A percentile compares a stretch with the other conserved stretches of the same genome.
Evolutionary conservation across 1,284 basidiomycete genomes (phyloP).

Genomic region (Boletellus sp.): DNA sequence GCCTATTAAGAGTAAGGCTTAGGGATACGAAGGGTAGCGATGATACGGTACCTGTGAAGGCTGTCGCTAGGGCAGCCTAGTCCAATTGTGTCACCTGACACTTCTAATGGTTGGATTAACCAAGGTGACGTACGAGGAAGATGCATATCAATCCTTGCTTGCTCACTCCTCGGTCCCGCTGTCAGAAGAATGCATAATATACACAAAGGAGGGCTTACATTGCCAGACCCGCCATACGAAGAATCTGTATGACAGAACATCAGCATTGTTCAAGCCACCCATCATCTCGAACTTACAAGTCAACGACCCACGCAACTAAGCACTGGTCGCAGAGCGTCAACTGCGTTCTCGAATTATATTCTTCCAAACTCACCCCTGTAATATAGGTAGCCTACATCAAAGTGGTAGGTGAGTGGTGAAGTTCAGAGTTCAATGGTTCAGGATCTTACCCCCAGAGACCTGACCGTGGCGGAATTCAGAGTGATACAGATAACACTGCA

Average conservation of each 20-base stretch:
- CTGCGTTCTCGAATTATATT: not conserved
- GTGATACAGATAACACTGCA: not conserved
- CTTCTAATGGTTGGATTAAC: not conserved
- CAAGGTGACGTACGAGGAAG: slow-evolving; percentile 5
- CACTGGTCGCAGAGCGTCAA: not conserved
- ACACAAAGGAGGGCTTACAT: not conserved
- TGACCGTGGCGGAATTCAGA: not conserved
- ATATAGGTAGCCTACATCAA: slow-evolving; percentile 1
- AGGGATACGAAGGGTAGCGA: not conserved
- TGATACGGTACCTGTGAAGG: not conserved
- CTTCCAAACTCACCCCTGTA: not conserved
- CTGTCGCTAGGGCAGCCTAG: not conserved
- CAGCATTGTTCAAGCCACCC: not conserved
- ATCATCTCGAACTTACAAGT: slow-evolving; percentile 1
- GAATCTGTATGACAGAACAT: not conserved
- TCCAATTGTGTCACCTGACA: not conserved
- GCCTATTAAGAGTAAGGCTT: not conserved
- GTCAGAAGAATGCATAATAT: not conserved
- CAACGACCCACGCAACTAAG: not conserved
- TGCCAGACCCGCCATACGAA: slow-evolving; percentile 15
- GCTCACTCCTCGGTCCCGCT: not conserved
- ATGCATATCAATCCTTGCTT: slow-evolving; percentile 1
- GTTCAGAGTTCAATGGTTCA: not conserved
- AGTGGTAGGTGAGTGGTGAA: not conserved
- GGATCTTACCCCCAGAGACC: slow-evolving; percentile 4